A percentile compares a stretch with the other conserved stretches of the same genome.
These are phyloP conservation scores for Lodderomyces orthopsilosis DNA, from an alignment of 1,139 yeast genomes.

Conservation along the genomic window DNA sequence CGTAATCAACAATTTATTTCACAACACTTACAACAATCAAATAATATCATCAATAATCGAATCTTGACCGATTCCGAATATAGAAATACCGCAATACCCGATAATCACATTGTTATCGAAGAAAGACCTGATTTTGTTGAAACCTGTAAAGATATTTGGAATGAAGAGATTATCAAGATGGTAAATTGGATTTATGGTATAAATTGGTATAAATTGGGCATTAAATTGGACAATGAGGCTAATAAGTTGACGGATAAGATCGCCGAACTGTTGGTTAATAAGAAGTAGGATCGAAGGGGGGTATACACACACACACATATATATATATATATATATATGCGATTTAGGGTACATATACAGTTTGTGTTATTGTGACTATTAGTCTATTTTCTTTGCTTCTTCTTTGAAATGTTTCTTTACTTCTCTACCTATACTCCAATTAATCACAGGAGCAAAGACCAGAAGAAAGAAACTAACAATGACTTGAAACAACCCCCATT, in stretches of 20 bases:
- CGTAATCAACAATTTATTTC: slow-evolving; percentile 48
- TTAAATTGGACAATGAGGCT: slow-evolving; percentile 35
- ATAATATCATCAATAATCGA: slow-evolving; percentile 48
- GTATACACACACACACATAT: not conserved
- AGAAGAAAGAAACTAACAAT: slow-evolving; percentile 49
- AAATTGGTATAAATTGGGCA: slow-evolving; percentile 47
- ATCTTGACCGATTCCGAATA: slow-evolving; percentile 32
- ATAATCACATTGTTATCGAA: slow-evolving; percentile 26
- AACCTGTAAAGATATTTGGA: slow-evolving; percentile 80
- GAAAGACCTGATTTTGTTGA: slow-evolving; percentile 42
- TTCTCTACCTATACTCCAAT: slow-evolving; percentile 52
- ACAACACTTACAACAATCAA: slow-evolving; percentile 46
- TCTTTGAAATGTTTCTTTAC: slow-evolving; percentile 30
- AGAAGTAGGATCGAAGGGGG: slow-evolving; percentile 8
- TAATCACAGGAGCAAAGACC: slow-evolving; percentile 64
- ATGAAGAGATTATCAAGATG: slow-evolving; percentile 64
- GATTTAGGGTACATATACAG: too few relatives aligned
- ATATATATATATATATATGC: slow-evolving; percentile 1
- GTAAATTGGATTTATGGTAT: slow-evolving; percentile 66
- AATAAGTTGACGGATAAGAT: slow-evolving; percentile 32
- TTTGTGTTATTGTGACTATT: too few relatives aligned
- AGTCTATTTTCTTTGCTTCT: not conserved
- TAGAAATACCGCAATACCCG: slow-evolving; percentile 31
- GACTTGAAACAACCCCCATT: slow-evolving; percentile 55
- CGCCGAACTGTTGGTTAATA: slow-evolving; percentile 22